Percentiles rank a stretch among this genome's conserved stretches.
These are phyloP conservation scores for Myrmaecium sp. DNA, from an alignment of 2,329 filamentous ascomycete species.

Conservation along the genomic window DNA sequence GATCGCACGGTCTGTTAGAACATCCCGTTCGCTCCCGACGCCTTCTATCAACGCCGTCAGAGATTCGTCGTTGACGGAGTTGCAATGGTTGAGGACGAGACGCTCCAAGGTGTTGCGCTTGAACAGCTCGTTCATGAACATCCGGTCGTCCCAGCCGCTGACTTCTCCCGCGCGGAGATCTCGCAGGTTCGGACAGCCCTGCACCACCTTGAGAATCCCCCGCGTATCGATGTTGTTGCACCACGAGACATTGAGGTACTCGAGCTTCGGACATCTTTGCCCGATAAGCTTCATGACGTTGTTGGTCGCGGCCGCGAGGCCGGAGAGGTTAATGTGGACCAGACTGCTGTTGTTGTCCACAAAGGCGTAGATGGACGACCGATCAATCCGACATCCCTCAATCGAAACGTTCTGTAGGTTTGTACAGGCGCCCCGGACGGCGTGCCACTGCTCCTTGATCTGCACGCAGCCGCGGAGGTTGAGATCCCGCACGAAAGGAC, in stretches of 20 bases:
- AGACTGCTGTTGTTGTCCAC: constrained; percentile 64
- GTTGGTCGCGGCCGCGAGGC: constrained; percentile 64
- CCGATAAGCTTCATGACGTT: constrained; percentile 75
- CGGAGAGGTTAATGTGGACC: constrained; percentile 73
- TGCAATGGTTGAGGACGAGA: constrained; percentile 66
- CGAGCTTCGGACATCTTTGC: constrained; percentile 62
- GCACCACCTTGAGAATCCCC: constrained; percentile 56
- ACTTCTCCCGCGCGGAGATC: constrained; percentile 76
- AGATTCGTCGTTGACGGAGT: constrained; percentile 58
- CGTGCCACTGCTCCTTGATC: constrained; percentile 62
- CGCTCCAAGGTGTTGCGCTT: constrained; percentile 65
- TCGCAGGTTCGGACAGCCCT: constrained; percentile 53
- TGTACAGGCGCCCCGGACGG: constrained; percentile 64
- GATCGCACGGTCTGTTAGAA: constrained; percentile 58
- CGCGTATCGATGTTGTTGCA: constrained; percentile 70
- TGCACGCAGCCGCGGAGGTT: constrained; percentile 88
- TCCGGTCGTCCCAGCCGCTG: constrained; percentile 56
- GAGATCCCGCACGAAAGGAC: constrained; percentile 77
- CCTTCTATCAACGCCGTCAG: constrained; percentile 63
- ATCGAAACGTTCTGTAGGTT: constrained; percentile 80
- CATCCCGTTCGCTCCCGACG: constrained; percentile 57
- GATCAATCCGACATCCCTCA: constrained; percentile 77
- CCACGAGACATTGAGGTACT: constrained; percentile 82
- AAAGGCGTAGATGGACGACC: constrained; percentile 59
- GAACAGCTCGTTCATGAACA: constrained; percentile 60